Percentiles rank a stretch among this genome's conserved stretches.
phyloP scores from a whole-genome alignment of 305 asterid genomes.

The Fraxinus latifolia region DNA sequence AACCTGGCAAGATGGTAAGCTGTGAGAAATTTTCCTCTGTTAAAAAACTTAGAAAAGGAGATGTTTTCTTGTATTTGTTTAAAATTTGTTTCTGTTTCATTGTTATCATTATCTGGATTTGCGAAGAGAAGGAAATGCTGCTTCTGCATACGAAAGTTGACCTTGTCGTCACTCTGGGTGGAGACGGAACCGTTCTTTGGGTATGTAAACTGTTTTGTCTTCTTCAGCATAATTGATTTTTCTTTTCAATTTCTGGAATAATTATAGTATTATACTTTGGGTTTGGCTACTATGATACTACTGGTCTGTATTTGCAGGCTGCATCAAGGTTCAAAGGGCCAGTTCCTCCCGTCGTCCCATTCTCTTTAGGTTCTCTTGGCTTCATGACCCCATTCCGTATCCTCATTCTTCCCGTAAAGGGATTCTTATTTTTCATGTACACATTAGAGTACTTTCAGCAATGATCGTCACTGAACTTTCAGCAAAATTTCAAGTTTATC shows the following conservation, averaged over 20 bases:
- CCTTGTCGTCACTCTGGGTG: constrained; percentile 91
- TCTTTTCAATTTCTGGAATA: not conserved
- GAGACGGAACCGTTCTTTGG: constrained; percentile 99
- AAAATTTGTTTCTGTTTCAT: not conserved
- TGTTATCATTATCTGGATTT: constrained; percentile 12
- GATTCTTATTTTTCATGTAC: not conserved
- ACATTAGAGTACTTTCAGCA: not conserved
- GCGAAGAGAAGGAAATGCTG: constrained; percentile 67
- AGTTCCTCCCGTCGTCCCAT: constrained; percentile 95
- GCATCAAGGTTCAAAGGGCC: constrained; percentile 99
- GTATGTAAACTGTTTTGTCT: constrained; percentile 39
- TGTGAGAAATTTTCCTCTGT: constrained; percentile 11
- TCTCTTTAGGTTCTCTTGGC: constrained; percentile 96
- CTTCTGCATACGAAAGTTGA: constrained; percentile 82
- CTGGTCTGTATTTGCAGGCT: constrained; percentile 54
- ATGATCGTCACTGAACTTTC: not conserved
- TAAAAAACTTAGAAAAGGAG: not conserved
- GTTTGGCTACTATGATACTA: not conserved
- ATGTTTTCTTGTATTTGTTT: constrained; percentile 8
- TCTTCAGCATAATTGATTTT: not conserved
- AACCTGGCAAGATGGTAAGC: constrained; percentile 83
- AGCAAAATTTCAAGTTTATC: not conserved
- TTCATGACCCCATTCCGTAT: constrained; percentile 98
- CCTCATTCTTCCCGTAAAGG: constrained; percentile 37
- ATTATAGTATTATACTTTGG: not conserved